Percentiles rank a stretch among this genome's conserved stretches.
Evolutionary conservation across 202 grass and related monocot genomes (phyloP).

Genomic region (Musa balbisiana): DNA sequence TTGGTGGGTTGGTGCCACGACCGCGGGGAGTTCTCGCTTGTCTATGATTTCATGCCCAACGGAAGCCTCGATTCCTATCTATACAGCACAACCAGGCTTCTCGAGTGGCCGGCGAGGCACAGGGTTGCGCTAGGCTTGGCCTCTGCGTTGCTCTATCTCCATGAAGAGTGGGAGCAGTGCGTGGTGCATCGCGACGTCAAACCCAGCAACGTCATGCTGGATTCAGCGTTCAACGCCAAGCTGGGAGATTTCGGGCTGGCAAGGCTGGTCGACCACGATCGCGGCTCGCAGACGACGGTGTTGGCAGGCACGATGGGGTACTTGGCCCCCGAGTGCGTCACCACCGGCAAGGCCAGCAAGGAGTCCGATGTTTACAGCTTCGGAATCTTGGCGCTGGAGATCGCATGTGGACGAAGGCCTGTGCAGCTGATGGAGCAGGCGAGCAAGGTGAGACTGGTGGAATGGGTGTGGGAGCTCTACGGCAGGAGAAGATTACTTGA

Average conservation of each 20-base stretch:
- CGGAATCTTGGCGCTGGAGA: constrained; percentile 53
- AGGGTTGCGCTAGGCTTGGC: constrained; percentile 48
- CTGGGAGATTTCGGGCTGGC: constrained; percentile 74
- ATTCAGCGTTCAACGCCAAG: constrained; percentile 61
- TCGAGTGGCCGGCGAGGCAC: constrained; percentile 43
- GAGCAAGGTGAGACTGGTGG: constrained; percentile 42
- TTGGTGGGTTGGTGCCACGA: constrained; percentile 85
- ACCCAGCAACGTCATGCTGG: constrained; percentile 15
- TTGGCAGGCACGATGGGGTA: constrained; percentile 66
- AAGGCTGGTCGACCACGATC: constrained; percentile 51
- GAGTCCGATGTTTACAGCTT: constrained; percentile 39
- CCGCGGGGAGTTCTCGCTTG: constrained; percentile 44
- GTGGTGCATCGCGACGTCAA: too few species aligned
- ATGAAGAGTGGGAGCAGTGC: constrained; percentile 38
- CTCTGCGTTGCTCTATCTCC: constrained; percentile 62
- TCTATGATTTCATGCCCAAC: constrained; percentile 74
- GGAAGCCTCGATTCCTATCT: constrained; percentile 75
- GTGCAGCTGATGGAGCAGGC: constrained; percentile 29
- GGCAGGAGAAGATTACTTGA: constrained; percentile 41
- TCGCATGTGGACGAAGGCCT: constrained; percentile 50
- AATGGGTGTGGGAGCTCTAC: constrained; percentile 66
- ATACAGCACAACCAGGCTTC: constrained; percentile 34
- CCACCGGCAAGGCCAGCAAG: constrained; percentile 46
- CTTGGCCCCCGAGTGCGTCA: constrained; percentile 61
- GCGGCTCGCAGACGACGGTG: constrained; percentile 46